phyloP scores from a whole-genome alignment of 768 basidiomycete species.

The Butyriboletus loyo region DNA sequence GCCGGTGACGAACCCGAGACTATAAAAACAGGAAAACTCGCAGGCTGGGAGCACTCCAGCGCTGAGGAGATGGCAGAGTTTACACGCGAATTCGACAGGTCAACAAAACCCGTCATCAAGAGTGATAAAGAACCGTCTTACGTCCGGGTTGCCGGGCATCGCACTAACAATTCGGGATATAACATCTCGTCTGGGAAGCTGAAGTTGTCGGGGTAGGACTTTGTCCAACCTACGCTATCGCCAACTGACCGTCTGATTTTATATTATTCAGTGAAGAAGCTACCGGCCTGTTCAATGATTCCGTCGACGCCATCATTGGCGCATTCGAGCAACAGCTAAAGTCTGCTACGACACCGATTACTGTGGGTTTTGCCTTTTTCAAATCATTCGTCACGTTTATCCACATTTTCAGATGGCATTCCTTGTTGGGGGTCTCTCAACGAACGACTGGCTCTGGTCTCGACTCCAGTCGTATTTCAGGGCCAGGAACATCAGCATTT shows the following conservation, averaged over 20 bases:
- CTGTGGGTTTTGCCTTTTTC: not conserved
- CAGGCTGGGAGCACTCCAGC: not conserved
- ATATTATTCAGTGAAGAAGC: constrained; percentile 3
- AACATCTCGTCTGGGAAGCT: constrained; percentile 4
- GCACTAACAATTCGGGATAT: not conserved
- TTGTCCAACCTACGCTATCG: not conserved
- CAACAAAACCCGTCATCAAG: constrained; percentile 5
- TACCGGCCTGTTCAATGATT: constrained; percentile 4
- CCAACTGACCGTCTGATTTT: not conserved
- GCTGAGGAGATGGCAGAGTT: not conserved
- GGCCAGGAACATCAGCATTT: not conserved
- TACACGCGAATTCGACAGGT: constrained; percentile 1
- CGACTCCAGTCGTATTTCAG: constrained; percentile 12
- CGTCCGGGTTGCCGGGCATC: constrained; percentile 2
- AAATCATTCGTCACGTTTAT: not conserved
- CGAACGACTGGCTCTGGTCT: constrained; percentile 11
- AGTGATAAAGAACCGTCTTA: constrained; percentile 6
- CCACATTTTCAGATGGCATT: constrained; percentile 6
- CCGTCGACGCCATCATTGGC: constrained; percentile 4
- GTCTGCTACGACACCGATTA: not conserved
- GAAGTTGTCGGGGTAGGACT: constrained; percentile 11
- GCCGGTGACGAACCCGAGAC: not conserved
- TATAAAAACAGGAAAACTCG: not conserved
- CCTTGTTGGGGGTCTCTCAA: constrained; percentile 9
- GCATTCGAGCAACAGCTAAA: constrained; percentile 14